Base-by-base conservation (phyloP, 1,284 basidiomycete genomes). In the Rhodotorula sp. region DNA sequence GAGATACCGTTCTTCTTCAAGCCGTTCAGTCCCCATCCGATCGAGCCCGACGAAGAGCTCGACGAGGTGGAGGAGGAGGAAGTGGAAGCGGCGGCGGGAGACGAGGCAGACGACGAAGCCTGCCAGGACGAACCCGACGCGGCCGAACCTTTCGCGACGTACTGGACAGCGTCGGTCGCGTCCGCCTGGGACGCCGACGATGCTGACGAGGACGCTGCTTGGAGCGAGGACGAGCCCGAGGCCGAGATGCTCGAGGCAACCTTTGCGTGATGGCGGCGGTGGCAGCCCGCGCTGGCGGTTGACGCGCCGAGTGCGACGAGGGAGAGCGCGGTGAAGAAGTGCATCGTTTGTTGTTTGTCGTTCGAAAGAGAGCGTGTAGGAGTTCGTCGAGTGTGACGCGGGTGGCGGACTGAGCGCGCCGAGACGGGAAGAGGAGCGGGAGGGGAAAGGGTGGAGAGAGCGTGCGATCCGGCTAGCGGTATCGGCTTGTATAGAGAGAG, bases 1-100 rank as follows among this genome's bases (percentile, higher is more conserved):
- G 55, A 68, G 67, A 77, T 70, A 52, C 67, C 67, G 67, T 77
- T 77, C 71, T 76, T 77, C 60, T 65, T 58, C 48, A 76, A 40
- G 24, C 72, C 73, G 40, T 65, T 59, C 53, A 71, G 65, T 28
- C 66, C 62, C 62, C 66, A 65, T 34, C 62, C 61, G 53, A 62
- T 52, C 47, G 62, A 65, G 26, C 46, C 18, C 28, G 51, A 48
- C 4, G 67, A 65, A 4, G 64, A 64, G 10, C 55, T 60, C 34
- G 65, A 67, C 3, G 66, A 67, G 13, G 66, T 59, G 2, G 65
- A 59, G 15, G 47, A 54, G 2, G 66, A 55, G 18, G 66, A 55
- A 13, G 66, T 64, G 24, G 62, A 61, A 31, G 57, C 58, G 26
- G 47, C 40, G 44, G 65, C 62, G 3, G 59, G 11, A 15, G 67